Evolutionary conservation across 495 filamentous ascomycete species (phyloP).

Genomic region (Penicillium manginii): DNA sequence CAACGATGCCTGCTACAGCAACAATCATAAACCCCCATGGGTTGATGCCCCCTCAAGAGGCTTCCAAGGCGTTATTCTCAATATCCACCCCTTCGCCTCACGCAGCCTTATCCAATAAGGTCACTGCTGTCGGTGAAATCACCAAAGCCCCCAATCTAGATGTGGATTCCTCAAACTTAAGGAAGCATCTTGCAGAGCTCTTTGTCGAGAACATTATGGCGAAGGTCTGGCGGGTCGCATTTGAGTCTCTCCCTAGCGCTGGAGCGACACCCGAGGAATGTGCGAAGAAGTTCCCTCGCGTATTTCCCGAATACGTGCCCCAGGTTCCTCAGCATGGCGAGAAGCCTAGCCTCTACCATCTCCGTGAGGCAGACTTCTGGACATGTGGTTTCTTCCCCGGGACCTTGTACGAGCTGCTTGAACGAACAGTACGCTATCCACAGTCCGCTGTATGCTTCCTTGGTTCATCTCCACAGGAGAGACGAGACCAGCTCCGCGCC

Average conservation of each 20-base stretch:
- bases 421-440: slow-evolving; percentile 8
- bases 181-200: slow-evolving; percentile 4
- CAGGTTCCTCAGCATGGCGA: slow-evolving; percentile 23
- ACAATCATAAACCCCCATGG: not conserved
- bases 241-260: slow-evolving; percentile 4
- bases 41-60: not conserved
- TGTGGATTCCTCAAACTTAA: not conserved
- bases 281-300: slow-evolving; percentile 9
- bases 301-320: slow-evolving; percentile 11
- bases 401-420: slow-evolving; percentile 8
- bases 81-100: not conserved
- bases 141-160: not conserved
- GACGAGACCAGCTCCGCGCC: not conserved
- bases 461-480: not conserved
- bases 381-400: slow-evolving; percentile 51
- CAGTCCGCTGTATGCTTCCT: not conserved
- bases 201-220: slow-evolving; percentile 7
- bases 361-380: slow-evolving; percentile 43
- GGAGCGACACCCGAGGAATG: slow-evolving; percentile 5
- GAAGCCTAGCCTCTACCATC: slow-evolving; percentile 24
- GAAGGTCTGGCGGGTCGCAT: slow-evolving; percentile 10
- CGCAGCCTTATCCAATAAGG: not conserved
- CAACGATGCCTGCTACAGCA: not conserved
- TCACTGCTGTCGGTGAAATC: not conserved
- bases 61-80: not conserved